Base-by-base conservation (phyloP, 352 stramenopile genomes). In the Phytophthora vignae region DNA sequence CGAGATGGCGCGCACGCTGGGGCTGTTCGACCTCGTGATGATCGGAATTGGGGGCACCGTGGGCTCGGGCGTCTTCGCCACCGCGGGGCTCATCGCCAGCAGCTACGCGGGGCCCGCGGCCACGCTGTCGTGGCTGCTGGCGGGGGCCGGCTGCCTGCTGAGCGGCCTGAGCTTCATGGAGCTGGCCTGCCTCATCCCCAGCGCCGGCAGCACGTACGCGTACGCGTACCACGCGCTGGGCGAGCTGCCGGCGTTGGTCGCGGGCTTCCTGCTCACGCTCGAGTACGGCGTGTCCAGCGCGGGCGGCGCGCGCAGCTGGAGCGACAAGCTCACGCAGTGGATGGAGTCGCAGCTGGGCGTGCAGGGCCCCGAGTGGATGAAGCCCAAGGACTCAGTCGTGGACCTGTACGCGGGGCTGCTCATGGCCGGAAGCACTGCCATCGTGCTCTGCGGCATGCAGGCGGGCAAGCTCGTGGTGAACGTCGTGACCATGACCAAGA, bases 21-120 rank as follows among this genome's bases (percentile, higher is more conserved):
- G 81, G 0, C 83, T 98, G 29, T 96, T 97, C 64, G 96, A 99
- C 78, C 80, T 99, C 6, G 78, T 98, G 14, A 95, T 90, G 77
- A 87, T 99, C 65, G 96, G 96, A 55, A 97, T 99, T 11, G 95
- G 96, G 7, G 96, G 90, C 27, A 99, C 96, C 0, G 90, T 99
- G 9, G 96, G 96, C n/a, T 88, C 80, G 2, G 96, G 96, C 22
- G 89, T 99, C 22, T 99, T 99, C 76, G 94, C 89, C 9, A 96
- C 88, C 0, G 79, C 89, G 0, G 88, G 89, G 0, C 66, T 92
- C 44, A 93, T 96, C 69, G 82, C 82, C n/a, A 81, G 60, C 55
- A 74, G 67, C 5, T 92, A 90, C 65, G 87, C 87, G 0, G 87
- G 95, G 1, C 93, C 95, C 0, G 89, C 84, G 0, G 92, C 91